Evolutionary conservation across 2,329 filamentous ascomycete genomes (phyloP), one percentile per base, ranked within the genome.

Genomic region (Colletotrichum sp.): DNA sequence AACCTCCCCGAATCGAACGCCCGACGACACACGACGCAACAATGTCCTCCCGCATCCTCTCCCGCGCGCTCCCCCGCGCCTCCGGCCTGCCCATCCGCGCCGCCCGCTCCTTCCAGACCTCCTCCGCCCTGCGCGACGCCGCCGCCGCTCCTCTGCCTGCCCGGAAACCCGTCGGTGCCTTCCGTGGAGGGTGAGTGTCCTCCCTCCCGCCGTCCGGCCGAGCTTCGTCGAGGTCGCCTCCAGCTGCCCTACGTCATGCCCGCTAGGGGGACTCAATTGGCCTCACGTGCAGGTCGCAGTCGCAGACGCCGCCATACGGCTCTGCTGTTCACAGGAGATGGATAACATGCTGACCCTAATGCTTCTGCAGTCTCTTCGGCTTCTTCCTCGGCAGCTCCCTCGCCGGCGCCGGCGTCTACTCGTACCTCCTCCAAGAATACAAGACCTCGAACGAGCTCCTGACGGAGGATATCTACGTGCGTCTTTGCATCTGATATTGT

Each of bases 381-480:
- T 99, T 99, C 89, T 92, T 99, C 67, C 89, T 97, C 78, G 96
- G 96, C 79, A 93, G 94, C 78, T 93, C 94, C 63, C 88, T 95
- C 69, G 93, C 96, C 61, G 96, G 95, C 81, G 91, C 91, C 69
- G 93, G 92, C 75, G 94, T 98, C 81, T 99, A 98, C 88, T 96
- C 95, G 85, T 99, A 99, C 85, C 92, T 98, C 79, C 88, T 99
- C 81, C 93, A 96, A 84, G 96, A 99, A 86, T 99, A 98, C 89
- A 95, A 96, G 87, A 90, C 96, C 59, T 95, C 95, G 80, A 99
- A 98, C 88, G 95, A 98, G 87, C 91, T 98, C 82, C 89, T 99
- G 86, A 96, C 94, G 77, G 96, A 98, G 87, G 96, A 99, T 86
- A 98, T 99, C 85, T 96, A 96, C 87, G 96, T 98, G 91, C 86